Evolutionary conservation across 176 grass and related monocot genomes (phyloP).

Genomic region (Triticum aestivum): IWGSC_CS_RefSeq_v2.1 NC_057805.1:484513701-484514200

Average conservation of each 20-base stretch:
- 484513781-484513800: neutral
- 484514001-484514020: neutral
- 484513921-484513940: no score
- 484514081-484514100: no score
- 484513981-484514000: neutral
- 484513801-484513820: neutral
- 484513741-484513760: neutral
- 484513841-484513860: no score
- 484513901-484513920: no score
- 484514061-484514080: neutral
- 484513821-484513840: neutral
- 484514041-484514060: neutral
- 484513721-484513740: neutral
- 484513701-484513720: neutral
- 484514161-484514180: neutral
- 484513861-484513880: no score
- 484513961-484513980: neutral
- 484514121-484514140: slow-evolving; percentile 13
- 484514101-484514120: neutral
- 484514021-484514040: neutral
- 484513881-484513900: no score
- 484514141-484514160: neutral
- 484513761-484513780: neutral
- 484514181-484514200: neutral
- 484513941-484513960: neutral